Percentiles rank a stretch among this genome's conserved stretches.
phyloP scores from a whole-genome alignment of 2,329 filamentous ascomycete species.

The Chrysosporium keratinophilum region DNA sequence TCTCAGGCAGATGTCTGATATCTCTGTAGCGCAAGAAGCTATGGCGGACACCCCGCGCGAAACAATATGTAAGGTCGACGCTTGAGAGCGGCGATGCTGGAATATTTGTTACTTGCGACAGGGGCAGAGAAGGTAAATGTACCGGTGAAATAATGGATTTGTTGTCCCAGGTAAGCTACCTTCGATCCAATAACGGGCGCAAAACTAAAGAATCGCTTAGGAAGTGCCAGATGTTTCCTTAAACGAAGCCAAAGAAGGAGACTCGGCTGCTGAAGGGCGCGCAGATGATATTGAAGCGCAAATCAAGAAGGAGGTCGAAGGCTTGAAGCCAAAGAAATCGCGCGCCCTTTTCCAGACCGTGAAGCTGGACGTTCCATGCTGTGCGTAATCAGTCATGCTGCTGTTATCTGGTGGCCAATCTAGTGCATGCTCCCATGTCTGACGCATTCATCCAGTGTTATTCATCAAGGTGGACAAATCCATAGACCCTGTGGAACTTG shows the following conservation, averaged over 20 bases:
- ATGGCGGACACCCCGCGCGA: constrained; percentile 23
- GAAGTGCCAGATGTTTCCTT: constrained; percentile 11
- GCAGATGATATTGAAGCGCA: constrained; percentile 50
- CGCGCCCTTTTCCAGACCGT: constrained; percentile 43
- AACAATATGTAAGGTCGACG: constrained; percentile 14
- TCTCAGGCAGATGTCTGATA: constrained; percentile 7
- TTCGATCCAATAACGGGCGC: not conserved
- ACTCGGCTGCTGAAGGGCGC: constrained; percentile 24
- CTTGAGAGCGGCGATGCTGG: constrained; percentile 46
- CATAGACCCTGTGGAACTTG: constrained; percentile 50
- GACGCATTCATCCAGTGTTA: constrained; percentile 36
- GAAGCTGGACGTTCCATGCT: constrained; percentile 44
- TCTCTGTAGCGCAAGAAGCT: constrained; percentile 16
- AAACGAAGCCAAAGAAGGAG: constrained; percentile 12
- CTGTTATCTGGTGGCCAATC: constrained; percentile 4
- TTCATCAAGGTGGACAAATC: constrained; percentile 49
- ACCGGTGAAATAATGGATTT: constrained; percentile 48
- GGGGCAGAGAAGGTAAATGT: constrained; percentile 51
- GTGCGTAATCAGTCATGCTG: constrained; percentile 21
- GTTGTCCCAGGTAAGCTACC: constrained; percentile 41
- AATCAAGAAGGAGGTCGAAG: constrained; percentile 49
- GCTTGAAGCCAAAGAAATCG: constrained; percentile 40
- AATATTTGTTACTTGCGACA: constrained; percentile 54
- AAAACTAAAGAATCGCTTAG: constrained; percentile 7
- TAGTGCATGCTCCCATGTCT: constrained; percentile 16